Percentiles rank a stretch among this genome's conserved stretches.
phyloP scores from a whole-genome alignment of 192 early-diverging fungal species.

The Podila epicladia region DNA sequence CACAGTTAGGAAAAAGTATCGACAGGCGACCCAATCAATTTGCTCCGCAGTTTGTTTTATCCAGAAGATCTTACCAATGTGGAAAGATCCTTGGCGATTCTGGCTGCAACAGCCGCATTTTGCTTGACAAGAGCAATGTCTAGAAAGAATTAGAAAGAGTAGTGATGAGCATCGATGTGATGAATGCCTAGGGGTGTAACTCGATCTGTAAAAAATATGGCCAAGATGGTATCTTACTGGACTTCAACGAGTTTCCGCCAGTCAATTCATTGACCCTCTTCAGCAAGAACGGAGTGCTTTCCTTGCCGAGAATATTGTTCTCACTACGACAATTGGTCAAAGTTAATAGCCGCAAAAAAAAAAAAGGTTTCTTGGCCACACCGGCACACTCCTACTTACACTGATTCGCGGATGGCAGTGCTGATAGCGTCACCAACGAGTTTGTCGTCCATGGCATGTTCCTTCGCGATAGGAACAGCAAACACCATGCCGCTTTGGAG shows the following conservation, averaged over 20 bases:
- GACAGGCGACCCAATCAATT: neutral
- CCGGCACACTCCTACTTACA: conserved; percentile 36
- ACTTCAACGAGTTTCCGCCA: conserved; percentile 76
- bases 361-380: no score
- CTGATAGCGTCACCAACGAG: conserved; percentile 78
- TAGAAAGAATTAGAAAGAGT: conserved; percentile 12
- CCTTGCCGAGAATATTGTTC: conserved; percentile 81
- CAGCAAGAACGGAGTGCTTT: conserved; percentile 94
- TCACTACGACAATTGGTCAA: conserved; percentile 33
- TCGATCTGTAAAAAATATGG: neutral
- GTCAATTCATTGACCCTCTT: conserved; percentile 87
- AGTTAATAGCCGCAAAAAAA: no score
- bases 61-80: conserved; percentile 8
- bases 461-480: conserved; percentile 88
- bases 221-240: conserved; percentile 66
- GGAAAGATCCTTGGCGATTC: conserved; percentile 73
- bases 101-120: conserved; percentile 85
- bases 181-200: neutral
- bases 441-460: conserved; percentile 66
- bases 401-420: conserved; percentile 75
- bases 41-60: neutral
- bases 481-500: conserved; percentile 86
- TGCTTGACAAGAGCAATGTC: conserved; percentile 93
- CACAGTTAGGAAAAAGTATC: neutral
- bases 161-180: neutral